Percentiles rank a stretch among this genome's conserved stretches.
These are phyloP conservation scores for Diaporthe sp. DNA, from an alignment of 2,329 filamentous ascomycete species.

Conservation along the genomic window DNA sequence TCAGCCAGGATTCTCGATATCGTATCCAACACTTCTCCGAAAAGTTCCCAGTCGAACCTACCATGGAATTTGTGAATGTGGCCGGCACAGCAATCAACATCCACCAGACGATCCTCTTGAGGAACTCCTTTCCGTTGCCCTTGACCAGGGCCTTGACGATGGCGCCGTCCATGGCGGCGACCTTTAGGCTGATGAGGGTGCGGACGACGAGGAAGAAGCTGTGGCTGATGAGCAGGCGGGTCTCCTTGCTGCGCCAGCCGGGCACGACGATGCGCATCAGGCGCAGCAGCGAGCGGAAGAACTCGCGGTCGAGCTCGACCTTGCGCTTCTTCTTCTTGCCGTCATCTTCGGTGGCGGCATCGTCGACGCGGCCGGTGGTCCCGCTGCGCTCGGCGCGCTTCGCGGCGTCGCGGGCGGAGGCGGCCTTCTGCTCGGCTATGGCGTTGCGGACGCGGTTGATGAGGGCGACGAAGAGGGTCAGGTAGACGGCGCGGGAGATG, in stretches of 20 bases:
- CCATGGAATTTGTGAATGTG: slow-evolving; percentile 99
- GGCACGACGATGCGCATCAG: slow-evolving; percentile 91
- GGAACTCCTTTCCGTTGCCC: slow-evolving; percentile 90
- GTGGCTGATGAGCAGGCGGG: slow-evolving; percentile 87
- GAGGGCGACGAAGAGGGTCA: slow-evolving; percentile 84
- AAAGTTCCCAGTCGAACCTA: slow-evolving; percentile 55
- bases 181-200: slow-evolving; percentile 93
- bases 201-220: slow-evolving; percentile 92
- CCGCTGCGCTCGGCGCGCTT: slow-evolving; percentile 62
- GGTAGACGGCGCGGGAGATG: slow-evolving; percentile 86
- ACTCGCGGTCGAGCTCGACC: slow-evolving; percentile 92
- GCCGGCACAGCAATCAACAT: slow-evolving; percentile 97
- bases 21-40: background rate
- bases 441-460: slow-evolving; percentile 91
- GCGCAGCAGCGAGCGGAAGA: slow-evolving; percentile 79
- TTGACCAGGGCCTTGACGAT: slow-evolving; percentile 93
- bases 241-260: slow-evolving; percentile 89
- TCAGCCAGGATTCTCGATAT: background rate
- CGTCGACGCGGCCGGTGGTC: slow-evolving; percentile 57
- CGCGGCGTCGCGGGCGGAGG: slow-evolving; percentile 76
- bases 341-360: slow-evolving; percentile 46
- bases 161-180: slow-evolving; percentile 93
- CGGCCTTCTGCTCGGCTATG: slow-evolving; percentile 92
- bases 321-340: slow-evolving; percentile 72
- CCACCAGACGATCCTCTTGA: slow-evolving; percentile 94